Evolutionary conservation across 345 rosid species (phyloP).

Genomic region (Bruguiera parviflora): DNA sequence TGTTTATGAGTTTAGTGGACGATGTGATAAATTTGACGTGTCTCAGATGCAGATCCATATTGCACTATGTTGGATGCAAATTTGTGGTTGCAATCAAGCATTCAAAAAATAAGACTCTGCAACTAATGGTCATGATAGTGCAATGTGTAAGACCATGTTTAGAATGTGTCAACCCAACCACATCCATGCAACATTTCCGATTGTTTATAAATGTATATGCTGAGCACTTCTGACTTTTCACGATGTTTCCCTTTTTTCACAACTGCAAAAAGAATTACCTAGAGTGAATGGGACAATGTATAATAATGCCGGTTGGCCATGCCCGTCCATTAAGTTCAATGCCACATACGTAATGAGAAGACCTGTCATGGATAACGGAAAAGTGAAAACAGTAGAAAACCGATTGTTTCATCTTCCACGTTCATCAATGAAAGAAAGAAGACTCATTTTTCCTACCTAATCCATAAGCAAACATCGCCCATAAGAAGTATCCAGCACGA

Average conservation of each 20-base stretch:
- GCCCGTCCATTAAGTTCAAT: slow-evolving; percentile 95
- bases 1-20: no score
- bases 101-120: no score
- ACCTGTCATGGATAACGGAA: slow-evolving; percentile 39
- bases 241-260: not conserved
- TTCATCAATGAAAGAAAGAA: slow-evolving; percentile 5
- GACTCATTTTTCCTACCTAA: slow-evolving; percentile 48
- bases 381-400: not conserved
- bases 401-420: not conserved
- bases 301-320: slow-evolving; percentile 96
- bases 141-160: no score
- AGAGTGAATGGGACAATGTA: slow-evolving; percentile 95
- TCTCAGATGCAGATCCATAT: no score
- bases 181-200: no score
- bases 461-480: slow-evolving; percentile 95
- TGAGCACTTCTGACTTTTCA: not conserved
- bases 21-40: no score
- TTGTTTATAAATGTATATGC: not conserved
- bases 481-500: slow-evolving; percentile 83
- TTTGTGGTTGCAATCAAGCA: no score
- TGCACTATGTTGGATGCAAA: no score
- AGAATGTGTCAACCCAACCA: no score
- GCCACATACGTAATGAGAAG: slow-evolving; percentile 91
- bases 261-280: slow-evolving; percentile 41
- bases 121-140: no score